Conservation (phyloP, 2,329 filamentous ascomycete genomes). For the Nothophaeocryptopus gaeumannii region DNA sequence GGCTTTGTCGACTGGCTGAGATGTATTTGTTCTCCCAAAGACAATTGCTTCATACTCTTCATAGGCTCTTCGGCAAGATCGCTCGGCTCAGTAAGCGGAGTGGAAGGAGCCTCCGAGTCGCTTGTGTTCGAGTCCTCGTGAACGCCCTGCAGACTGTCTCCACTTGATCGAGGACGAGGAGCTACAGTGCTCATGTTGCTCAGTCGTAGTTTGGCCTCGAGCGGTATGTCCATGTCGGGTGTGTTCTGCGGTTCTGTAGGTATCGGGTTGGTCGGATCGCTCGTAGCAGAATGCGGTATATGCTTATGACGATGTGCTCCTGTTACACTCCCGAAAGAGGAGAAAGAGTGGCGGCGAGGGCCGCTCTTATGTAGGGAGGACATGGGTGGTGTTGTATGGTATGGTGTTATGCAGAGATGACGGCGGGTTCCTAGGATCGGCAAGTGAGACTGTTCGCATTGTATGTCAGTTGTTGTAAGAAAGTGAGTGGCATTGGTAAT, state of each 20-base stretch:
- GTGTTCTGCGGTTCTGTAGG: conserved; percentile 40
- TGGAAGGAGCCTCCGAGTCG: conserved; percentile 33
- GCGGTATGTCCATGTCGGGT: conserved; percentile 20
- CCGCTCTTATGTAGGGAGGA: conserved; percentile 16
- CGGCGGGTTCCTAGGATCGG: not conserved
- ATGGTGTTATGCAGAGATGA: not conserved
- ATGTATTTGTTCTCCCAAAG: conserved; percentile 11
- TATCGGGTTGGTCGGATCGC: conserved; percentile 48
- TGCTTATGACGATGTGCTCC: conserved; percentile 33
- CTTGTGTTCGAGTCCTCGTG: conserved; percentile 22
- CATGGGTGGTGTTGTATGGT: conserved; percentile 11
- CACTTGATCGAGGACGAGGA: conserved; percentile 29
- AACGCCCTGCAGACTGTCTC: conserved; percentile 26
- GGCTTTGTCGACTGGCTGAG: conserved; percentile 13
- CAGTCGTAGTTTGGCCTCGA: conserved; percentile 24
- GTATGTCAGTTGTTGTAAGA: conserved; percentile 7
- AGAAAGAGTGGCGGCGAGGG: conserved; percentile 32
- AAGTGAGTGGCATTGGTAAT: conserved; percentile 4
- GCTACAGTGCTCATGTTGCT: conserved; percentile 23
- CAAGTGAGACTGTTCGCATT: not conserved
- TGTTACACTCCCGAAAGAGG: conserved; percentile 24
- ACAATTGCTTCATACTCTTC: conserved; percentile 17
- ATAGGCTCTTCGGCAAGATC: conserved; percentile 20
- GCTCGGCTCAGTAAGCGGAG: conserved; percentile 41
- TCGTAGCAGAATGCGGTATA: conserved; percentile 44